Evolutionary conservation across 2,329 filamentous ascomycete genomes (phyloP), one percentile per base, ranked within the genome.

Genomic region (Aspergillus oerlinghausenensis): DNA sequence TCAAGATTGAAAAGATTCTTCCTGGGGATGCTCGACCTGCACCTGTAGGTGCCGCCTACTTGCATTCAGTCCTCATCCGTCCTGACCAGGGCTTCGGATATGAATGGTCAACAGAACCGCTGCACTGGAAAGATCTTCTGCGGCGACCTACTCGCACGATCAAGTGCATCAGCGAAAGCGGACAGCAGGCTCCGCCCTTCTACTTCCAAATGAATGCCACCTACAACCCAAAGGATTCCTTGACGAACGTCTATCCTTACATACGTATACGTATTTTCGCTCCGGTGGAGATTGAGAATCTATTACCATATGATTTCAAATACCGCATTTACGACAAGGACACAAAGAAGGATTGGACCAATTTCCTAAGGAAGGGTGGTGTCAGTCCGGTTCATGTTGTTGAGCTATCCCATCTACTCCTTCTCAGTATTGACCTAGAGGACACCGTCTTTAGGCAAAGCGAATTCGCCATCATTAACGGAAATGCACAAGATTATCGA

Each of bases 311-410:
- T 70, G 94, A 99, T 74, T 99, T 99, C 84, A 97, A 99, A 75
- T 99, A 99, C 73, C 87, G 93, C 55, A 97, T 99, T 55, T 99
- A 97, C 69, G 94, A 99, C 78, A 97, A 95, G 78, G 95, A 96
- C 72, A 97, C 92, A 0, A 95, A 93, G 80, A 96, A 95, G 71
- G 94, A 99, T 71, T 99, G 94, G 94, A 95, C 91, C 4, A 99
- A 99, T 72, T 99, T 99, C 77, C 78, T 99, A 49, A 86, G 94
- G 56, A 97, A 97, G 74, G 94, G 95, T 26, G 95, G 95, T 14
- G 88, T 97, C 55, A 99, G 94, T 71, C 95, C 95, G 0, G 92
- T 99, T 0, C 94, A 99, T 70, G 92, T 97, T 9, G 93, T 97
- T 19, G 93, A 99, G 74, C 80, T 99, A 21, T 97, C 93, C 0